These are phyloP conservation scores for Cadophora luteo-olivacea DNA, from an alignment of 2,329 filamentous ascomycete genomes.

Conservation along the genomic window DNA sequence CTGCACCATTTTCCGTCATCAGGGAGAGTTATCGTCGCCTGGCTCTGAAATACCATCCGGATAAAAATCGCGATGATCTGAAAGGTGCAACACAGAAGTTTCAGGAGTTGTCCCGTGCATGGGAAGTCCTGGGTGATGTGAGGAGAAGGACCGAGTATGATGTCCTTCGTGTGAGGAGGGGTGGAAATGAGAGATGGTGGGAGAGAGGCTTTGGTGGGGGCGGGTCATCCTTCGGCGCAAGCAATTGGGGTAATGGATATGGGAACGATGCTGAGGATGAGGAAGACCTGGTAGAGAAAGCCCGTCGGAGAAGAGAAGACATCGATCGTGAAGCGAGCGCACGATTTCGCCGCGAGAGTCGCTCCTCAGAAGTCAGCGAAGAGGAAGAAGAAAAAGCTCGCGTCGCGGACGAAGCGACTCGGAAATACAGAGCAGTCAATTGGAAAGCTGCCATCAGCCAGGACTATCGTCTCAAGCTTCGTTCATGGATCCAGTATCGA, in stretches of 20 bases:
- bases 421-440: constrained; percentile 11
- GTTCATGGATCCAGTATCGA: constrained; percentile 27
- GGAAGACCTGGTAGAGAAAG: constrained; percentile 18
- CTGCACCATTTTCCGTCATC: constrained; percentile 27
- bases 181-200: constrained; percentile 16
- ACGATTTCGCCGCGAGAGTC: constrained; percentile 15
- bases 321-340: constrained; percentile 25
- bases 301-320: constrained; percentile 27
- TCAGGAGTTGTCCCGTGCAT: constrained; percentile 33
- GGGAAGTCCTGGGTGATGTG: constrained; percentile 35
- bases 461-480: constrained; percentile 25
- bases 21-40: constrained; percentile 34
- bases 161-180: constrained; percentile 24
- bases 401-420: constrained; percentile 5
- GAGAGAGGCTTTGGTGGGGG: constrained; percentile 4
- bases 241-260: constrained; percentile 10
- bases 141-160: constrained; percentile 34
- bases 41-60: constrained; percentile 36
- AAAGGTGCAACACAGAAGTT: constrained; percentile 28
- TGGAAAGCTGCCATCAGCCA: constrained; percentile 26
- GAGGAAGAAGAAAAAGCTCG: constrained; percentile 15
- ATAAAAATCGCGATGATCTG: constrained; percentile 33
- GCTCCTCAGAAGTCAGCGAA: constrained; percentile 5
- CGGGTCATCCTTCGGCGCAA: not conserved
- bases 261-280: constrained; percentile 13